Evolutionary conservation across 2,329 filamentous ascomycete species (phyloP), one percentile per base, ranked within the genome.

Genomic region (Rutstroemia sydowiana): DNA sequence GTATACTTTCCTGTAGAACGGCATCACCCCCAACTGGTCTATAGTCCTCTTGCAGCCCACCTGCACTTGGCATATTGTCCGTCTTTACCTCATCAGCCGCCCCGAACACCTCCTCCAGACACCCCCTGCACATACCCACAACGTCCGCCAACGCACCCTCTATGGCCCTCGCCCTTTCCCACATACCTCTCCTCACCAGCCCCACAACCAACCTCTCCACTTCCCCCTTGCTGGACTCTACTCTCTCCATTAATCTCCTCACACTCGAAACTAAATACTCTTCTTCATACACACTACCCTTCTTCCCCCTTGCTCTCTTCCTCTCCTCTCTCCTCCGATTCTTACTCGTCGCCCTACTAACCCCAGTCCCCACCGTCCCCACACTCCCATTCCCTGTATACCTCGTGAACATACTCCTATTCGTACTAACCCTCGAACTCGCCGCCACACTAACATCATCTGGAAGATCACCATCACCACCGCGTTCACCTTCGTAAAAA

Each of bases 281-380:
- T 66, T 97, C 92, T 69, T 98, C 93, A 68, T 98, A 98, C 5
- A 98, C 88, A 14, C 88, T 95, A 10, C 93, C 93, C 74, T 97
- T 97, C 68, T 95, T 92, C 21, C 93, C 93, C 7, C 89, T 76
- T 0, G 93, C 93, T 14, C 92, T 82, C 77, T 98, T 98, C 68
- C 95, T 83, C 74, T 98, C 93, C 69, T 98, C 93, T 18, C 90
- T 78, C 21, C 85, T 77, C 48, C 90, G 82, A 65, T 95, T 96
- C 75, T 93, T 95, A 65, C 82, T 87, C 37, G 89, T 95, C 53
- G 86, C 86, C 11, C 90, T 79, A 45, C 83, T 87, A 2, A 86
- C 83, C 28, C 82, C 81, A 11, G 86, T 91, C 18, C 82, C 85
- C 2, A 82, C 76, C 18, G 88, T 90, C 20, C 84, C 59, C 14